phyloP scores from a whole-genome alignment of 2,329 filamentous ascomycete species.

The Alternaria triticimaculans region DNA sequence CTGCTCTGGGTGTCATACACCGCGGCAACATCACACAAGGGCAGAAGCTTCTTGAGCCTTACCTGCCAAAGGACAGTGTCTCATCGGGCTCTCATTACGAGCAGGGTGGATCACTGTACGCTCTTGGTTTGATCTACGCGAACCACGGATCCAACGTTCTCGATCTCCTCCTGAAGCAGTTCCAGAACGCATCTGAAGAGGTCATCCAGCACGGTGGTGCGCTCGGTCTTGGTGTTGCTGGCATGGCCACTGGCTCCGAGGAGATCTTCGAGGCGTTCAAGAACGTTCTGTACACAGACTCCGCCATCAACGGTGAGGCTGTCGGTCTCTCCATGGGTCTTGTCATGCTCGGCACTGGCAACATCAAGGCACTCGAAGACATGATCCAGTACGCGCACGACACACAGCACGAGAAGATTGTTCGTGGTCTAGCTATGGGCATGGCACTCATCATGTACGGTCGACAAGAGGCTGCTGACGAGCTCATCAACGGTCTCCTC shows the following conservation, averaged over 20 bases:
- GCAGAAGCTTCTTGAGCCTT: slow-evolving; percentile 90
- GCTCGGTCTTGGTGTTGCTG: slow-evolving; percentile 91
- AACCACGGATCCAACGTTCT: slow-evolving; percentile 94
- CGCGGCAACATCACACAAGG: slow-evolving; percentile 93
- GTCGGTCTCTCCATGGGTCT: slow-evolving; percentile 96
- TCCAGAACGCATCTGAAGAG: slow-evolving; percentile 79
- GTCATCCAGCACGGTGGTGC: slow-evolving; percentile 97
- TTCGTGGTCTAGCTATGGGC: slow-evolving; percentile 90
- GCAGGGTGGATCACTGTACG: slow-evolving; percentile 93
- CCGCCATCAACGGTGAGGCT: slow-evolving; percentile 94
- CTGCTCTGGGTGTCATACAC: slow-evolving; percentile 94
- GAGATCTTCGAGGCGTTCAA: slow-evolving; percentile 92
- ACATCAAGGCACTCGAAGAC: slow-evolving; percentile 88
- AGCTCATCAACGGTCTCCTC: slow-evolving; percentile 89
- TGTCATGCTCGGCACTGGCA: slow-evolving; percentile 98
- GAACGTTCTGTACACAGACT: slow-evolving; percentile 88
- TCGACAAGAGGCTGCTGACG: slow-evolving; percentile 91
- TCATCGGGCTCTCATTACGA: slow-evolving; percentile 86
- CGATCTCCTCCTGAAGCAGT: slow-evolving; percentile 77
- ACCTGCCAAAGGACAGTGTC: slow-evolving; percentile 80
- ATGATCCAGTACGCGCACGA: slow-evolving; percentile 99
- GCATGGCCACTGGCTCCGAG: slow-evolving; percentile 93
- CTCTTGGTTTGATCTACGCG: slow-evolving; percentile 93
- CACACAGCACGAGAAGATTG: slow-evolving; percentile 98
- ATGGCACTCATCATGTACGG: slow-evolving; percentile 99